Evolutionary conservation across 1,284 basidiomycete species (phyloP), one percentile per base, ranked within the genome.

Genomic region (Naganishia sp.): DNA sequence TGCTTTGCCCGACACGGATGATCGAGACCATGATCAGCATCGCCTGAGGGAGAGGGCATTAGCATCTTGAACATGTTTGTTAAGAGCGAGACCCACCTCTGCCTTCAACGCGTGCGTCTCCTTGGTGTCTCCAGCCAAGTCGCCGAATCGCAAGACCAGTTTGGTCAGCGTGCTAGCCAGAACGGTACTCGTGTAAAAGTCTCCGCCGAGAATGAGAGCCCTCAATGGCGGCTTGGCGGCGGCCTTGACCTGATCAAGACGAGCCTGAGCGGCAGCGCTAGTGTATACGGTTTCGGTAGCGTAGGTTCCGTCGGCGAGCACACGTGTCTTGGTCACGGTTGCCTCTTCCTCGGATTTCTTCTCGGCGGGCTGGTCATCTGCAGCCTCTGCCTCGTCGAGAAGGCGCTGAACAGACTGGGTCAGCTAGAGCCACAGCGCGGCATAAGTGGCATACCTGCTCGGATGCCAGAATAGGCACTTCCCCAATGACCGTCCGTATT

Each of bases 21-120:
- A 96, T 85, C 18, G 92, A 96, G 2, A 93, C 90, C 95, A 99
- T 98, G 76, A 99, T 94, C 67, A 99, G 84, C 91, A 99, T 98
- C 2, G 93, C 88, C 88, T 90, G 68, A 10, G 18, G 23, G 25
- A 70, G 23, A 28, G 28, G 11, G 21, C 21, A 28, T 53, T 23
- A 54, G 52, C 13, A 5, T 11, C 25, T 17, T 5, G 31, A 41
- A 13, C 17, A 10, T 17, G n/a, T 21, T 13, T 6, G 11, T 21
- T 10, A 13, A 7, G 17, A 17, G 17, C 51, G 47, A 2, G 31
- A 73, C 80, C 42, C 65, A 89, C 89, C 84, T 99, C 95, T 21
- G 95, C 95, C 32, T 90, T 86, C 11, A 98, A 80, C 10, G 85
- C 82, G 72, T 94, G 94, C 58, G 86, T 83, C 43, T 85, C 83